Evolutionary conservation across 148 eudicot species (phyloP), one percentile per base, ranked within the genome.

Genomic region (Silene uniflora): DNA sequence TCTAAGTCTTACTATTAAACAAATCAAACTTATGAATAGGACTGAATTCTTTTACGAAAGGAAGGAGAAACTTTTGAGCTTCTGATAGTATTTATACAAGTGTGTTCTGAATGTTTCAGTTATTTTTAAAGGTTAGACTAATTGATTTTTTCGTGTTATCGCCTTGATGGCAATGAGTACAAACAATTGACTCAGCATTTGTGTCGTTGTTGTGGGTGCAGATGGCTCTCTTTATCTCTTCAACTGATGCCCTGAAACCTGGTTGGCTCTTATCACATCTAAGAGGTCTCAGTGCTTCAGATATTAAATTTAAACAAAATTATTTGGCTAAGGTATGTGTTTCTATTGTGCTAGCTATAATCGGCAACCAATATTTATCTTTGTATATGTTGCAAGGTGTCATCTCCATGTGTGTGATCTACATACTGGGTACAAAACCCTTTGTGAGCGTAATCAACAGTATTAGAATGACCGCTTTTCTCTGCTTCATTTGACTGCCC

Each of bases 141-240:
- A 49, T 49, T 49, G 22, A 35, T 35, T 35, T 3, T 5, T 35
- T 35, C 39, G 18, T 69, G 56, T 44, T 46, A 67, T 39, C 6
- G 21, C 69, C 44, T 32, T 68, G 19, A n/a, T 44, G 54, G 10
- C 42, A 68, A 67, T 16, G 1, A 35, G 49, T 7, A 67, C 70
- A 39, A 46, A 8, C 71, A 35, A 4, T 69, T 35, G 72, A 69
- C 42, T 63, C 62, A 77, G 65, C 19, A 29, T 71, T 72, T 56
- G 63, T 29, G 70, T 67, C 24, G 46, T 55, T 62, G 6, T 52
- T 47, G 16, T 77, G 16, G 7, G 23, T 72, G 85, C 93, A 95
- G 98, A 90, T 95, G 82, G 91, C 93, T 81, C 78, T 92, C 52
- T 95, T 95, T 80, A 90, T 92, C 72, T 89, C 97, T 76, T 92